Base-by-base conservation (phyloP, 2,329 filamentous ascomycete species). In the Pestalotiopsis fici region DNA sequence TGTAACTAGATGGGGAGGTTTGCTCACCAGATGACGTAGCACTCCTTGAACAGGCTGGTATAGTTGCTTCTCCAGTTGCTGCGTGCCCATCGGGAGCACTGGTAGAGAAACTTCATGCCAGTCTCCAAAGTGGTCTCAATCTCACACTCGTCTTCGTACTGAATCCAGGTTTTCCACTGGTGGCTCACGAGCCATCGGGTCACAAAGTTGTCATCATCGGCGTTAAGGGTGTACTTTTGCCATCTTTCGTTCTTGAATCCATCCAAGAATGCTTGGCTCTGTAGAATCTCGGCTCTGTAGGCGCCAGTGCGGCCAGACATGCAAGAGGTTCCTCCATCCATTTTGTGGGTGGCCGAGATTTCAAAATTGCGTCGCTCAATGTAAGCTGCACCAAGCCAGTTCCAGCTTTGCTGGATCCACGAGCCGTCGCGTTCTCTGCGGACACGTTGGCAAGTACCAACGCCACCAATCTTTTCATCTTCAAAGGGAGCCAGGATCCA, bases 31-130 rank as follows among this genome's bases (percentile, higher is more conserved):
- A 93, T 94, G 75, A 98, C 93, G 76, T 94, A 88, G 77, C 91
- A 85, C 81, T 98, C 95, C 71, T 89, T 88, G 71, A 95, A 87
- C 76, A 98, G 86, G 79, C 94, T 98, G 64, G 94, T 98, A 80
- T 94, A 91, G 80, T 98, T 98, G 84, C 94, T 97, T 77, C 95
- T 88, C 95, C 95, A 98, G 81, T 98, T 98, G 85, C 95, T 98
- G 75, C 95, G 90, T 56, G 96, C 94, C 95, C 95, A 98, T 60
- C 95, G 89, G 59, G 95, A 89, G 81, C 95, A 98, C 81, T 98
- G 95, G 77, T 93, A 95, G 70, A 98, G 84, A 77, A 97, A 98
- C 76, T 95, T 97, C 66, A 87, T 84, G 77, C 95, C 92, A 78
- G 95, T 93, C 80, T 98, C 95, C 54, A 98, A 86, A 3, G 95